Evolutionary conservation across 1,284 basidiomycete genomes (phyloP).

Genomic region (Boletus semigastroideus): DNA sequence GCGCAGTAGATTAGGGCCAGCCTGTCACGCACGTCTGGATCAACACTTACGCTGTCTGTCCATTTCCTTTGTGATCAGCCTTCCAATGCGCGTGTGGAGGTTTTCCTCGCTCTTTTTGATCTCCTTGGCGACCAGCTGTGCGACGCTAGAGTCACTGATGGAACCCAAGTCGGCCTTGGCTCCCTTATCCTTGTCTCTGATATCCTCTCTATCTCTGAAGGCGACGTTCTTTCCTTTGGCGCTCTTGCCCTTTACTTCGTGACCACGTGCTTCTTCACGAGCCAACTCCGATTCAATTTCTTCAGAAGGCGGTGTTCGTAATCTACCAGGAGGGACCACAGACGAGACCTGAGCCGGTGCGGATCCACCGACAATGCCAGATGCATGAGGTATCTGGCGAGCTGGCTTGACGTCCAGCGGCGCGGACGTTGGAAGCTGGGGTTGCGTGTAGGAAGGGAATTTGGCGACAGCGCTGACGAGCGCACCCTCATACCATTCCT

Average conservation of each 20-base stretch:
- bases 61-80: slow-evolving; percentile 78
- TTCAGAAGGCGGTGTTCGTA: slow-evolving; percentile 69
- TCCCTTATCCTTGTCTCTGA: slow-evolving; percentile 44
- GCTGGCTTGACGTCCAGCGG: slow-evolving; percentile 38
- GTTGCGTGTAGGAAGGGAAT: slow-evolving; percentile 53
- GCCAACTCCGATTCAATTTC: slow-evolving; percentile 64
- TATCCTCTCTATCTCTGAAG: slow-evolving; percentile 58
- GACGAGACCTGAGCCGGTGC: slow-evolving; percentile 9
- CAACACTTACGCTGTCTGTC: slow-evolving; percentile 74
- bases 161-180: slow-evolving; percentile 43
- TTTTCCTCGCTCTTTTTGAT: slow-evolving; percentile 80
- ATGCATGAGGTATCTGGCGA: slow-evolving; percentile 38
- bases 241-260: slow-evolving; percentile 54
- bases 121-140: slow-evolving; percentile 62
- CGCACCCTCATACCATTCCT: slow-evolving; percentile 76
- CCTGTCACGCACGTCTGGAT: slow-evolving; percentile 3
- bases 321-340: slow-evolving; percentile 39
- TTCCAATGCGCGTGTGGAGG: slow-evolving; percentile 68
- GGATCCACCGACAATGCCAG: slow-evolving; percentile 20
- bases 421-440: slow-evolving; percentile 30
- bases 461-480: slow-evolving; percentile 54
- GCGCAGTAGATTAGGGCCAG: slow-evolving; percentile 9
- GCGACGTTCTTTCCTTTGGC: slow-evolving; percentile 56
- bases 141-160: slow-evolving; percentile 52
- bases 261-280: slow-evolving; percentile 54